These are phyloP conservation scores for Fusarium fracticaudum DNA, from an alignment of 2,329 filamentous ascomycete species.

Conservation along the genomic window DNA sequence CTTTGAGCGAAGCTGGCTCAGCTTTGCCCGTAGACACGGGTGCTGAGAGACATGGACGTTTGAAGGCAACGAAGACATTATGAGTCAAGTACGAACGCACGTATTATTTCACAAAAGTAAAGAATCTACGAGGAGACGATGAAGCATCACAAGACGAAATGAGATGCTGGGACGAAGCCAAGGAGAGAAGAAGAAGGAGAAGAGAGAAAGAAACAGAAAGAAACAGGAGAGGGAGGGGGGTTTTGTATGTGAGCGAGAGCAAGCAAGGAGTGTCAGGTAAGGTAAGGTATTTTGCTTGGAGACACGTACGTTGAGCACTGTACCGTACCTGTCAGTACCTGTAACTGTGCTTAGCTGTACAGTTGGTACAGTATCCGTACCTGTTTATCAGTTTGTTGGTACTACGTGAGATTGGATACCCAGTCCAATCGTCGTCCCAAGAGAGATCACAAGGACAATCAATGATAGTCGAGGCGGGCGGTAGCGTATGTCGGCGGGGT, in stretches of 20 bases:
- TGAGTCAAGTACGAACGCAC: constrained; percentile 4
- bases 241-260: constrained; percentile 23
- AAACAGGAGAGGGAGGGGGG: constrained; percentile 17
- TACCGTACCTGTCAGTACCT: not conserved
- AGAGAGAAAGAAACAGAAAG: constrained; percentile 22
- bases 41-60: constrained; percentile 84
- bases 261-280: not conserved
- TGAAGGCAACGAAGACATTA: constrained; percentile 57
- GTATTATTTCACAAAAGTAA: constrained; percentile 12
- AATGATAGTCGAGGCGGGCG: constrained; percentile 2
- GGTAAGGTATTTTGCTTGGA: not conserved
- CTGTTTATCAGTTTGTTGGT: constrained; percentile 25
- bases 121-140: constrained; percentile 28
- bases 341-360: not conserved
- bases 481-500: constrained; percentile 26
- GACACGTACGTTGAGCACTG: constrained; percentile 17
- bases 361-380: not conserved
- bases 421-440: constrained; percentile 16
- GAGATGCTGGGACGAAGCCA: constrained; percentile 41
- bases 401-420: constrained; percentile 19
- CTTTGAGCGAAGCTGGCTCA: constrained; percentile 85
- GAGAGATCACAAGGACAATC: constrained; percentile 34
- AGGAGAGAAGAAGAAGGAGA: constrained; percentile 33
- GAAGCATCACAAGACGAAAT: constrained; percentile 34
- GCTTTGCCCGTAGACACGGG: constrained; percentile 87